A percentile compares a stretch with the other conserved stretches of the same genome.
These are phyloP conservation scores for Vaccinium corymbosum DNA, from an alignment of 148 eudicot species.

Conservation along the genomic window DNA sequence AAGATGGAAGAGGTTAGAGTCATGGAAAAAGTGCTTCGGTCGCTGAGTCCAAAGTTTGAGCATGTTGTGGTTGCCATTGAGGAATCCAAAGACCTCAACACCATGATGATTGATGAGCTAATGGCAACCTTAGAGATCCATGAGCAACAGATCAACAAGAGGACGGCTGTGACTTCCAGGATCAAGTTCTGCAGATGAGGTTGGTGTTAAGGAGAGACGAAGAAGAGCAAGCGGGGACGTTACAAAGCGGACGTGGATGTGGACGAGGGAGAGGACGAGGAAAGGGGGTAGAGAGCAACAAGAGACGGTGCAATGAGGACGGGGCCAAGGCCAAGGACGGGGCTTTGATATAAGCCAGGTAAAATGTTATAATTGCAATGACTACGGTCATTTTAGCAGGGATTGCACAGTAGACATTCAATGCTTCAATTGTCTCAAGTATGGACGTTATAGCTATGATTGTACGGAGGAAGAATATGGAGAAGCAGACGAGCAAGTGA, in stretches of 20 bases:
- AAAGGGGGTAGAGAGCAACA: not conserved
- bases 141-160: not conserved
- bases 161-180: not conserved
- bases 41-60: not conserved
- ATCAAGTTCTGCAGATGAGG: not conserved
- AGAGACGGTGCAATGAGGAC: not conserved
- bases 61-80: not conserved
- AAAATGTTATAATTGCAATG: not conserved
- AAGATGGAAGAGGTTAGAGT: not conserved
- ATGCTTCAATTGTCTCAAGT: no score
- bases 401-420: not conserved
- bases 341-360: not conserved
- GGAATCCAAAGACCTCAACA: not conserved
- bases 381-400: not conserved
- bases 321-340: not conserved
- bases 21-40: not conserved
- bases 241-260: not conserved
- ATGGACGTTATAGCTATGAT: not conserved
- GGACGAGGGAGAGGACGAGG: not conserved
- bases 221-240: not conserved
- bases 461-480: not conserved
- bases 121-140: no score
- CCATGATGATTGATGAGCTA: not conserved
- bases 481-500: not conserved
- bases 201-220: not conserved